These are phyloP conservation scores for Camptophora hylomeconis DNA, from an alignment of 2,329 filamentous ascomycete genomes.

Conservation along the genomic window DNA sequence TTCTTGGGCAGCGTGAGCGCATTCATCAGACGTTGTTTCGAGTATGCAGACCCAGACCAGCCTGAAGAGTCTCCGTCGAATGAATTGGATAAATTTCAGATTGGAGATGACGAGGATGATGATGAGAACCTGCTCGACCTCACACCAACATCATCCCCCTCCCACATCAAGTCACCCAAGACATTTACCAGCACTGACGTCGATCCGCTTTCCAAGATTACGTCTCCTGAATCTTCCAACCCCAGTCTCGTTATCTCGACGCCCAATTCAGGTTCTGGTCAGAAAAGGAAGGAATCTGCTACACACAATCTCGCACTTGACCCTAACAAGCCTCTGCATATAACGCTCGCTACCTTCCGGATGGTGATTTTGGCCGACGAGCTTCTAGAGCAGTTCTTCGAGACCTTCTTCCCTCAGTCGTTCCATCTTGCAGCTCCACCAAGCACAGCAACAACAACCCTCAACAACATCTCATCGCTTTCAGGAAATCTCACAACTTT, in stretches of 20 bases:
- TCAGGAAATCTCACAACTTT: conserved; percentile 74
- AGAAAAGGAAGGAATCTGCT: conserved; percentile 53
- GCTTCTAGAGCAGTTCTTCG: conserved; percentile 90
- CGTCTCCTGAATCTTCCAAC: conserved; percentile 11
- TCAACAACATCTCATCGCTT: conserved; percentile 33
- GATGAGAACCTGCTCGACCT: conserved; percentile 32
- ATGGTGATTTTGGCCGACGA: conserved; percentile 98
- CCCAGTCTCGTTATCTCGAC: conserved; percentile 5
- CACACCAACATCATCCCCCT: conserved; percentile 21
- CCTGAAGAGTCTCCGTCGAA: too few species aligned
- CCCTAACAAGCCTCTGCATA: conserved; percentile 83
- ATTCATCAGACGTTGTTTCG: conserved; percentile 92
- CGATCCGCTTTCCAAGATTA: conserved; percentile 14
- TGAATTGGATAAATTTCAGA: too few species aligned
- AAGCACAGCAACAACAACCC: conserved; percentile 28
- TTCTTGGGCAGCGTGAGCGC: conserved; percentile 89
- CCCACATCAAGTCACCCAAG: conserved; percentile 17
- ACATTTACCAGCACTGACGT: conserved; percentile 11
- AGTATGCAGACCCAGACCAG: conserved; percentile 90
- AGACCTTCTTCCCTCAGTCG: conserved; percentile 83
- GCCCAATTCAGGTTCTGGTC: conserved; percentile 17
- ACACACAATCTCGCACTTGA: conserved; percentile 81
- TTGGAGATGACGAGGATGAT: conserved; percentile 42
- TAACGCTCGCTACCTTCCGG: conserved; percentile 92
- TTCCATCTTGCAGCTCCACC: conserved; percentile 69